A percentile compares a stretch with the other conserved stretches of the same genome.
Conservation (phyloP, 495 filamentous ascomycete genomes). For the Rhizodiscina lignyota region DNA sequence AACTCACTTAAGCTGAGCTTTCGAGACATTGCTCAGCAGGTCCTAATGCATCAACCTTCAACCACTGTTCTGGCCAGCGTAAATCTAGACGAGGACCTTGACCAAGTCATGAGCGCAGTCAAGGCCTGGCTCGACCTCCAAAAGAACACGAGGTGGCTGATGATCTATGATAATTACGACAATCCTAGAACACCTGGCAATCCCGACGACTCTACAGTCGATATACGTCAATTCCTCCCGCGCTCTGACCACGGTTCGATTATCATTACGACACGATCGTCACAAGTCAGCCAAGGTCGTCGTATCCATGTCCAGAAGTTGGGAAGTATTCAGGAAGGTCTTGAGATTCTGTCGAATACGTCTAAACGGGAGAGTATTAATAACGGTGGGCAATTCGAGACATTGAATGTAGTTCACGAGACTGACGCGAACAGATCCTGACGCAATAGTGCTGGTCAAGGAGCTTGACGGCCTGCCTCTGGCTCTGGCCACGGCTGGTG, state of each 20-base stretch:
- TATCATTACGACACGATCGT: slow-evolving; percentile 25
- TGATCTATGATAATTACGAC: slow-evolving; percentile 20
- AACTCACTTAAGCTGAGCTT: slow-evolving; percentile 9
- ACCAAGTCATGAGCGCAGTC: slow-evolving; percentile 16
- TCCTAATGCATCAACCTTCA: slow-evolving; percentile 4
- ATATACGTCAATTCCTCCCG: slow-evolving; percentile 22
- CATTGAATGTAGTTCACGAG: not conserved
- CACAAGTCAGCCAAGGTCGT: slow-evolving; percentile 1
- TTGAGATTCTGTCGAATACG: slow-evolving; percentile 7
- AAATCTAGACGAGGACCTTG: slow-evolving; percentile 2
- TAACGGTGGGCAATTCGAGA: not conserved
- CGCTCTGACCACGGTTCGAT: slow-evolving; percentile 21
- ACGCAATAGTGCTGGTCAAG: slow-evolving; percentile 4
- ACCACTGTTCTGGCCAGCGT: slow-evolving; percentile 1
- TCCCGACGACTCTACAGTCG: slow-evolving; percentile 10
- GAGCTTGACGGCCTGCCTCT: slow-evolving; percentile 12
- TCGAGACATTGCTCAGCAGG: slow-evolving; percentile 5
- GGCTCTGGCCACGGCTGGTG: slow-evolving; percentile 12
- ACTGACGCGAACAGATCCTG: slow-evolving; percentile 4
- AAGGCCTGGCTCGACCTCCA: slow-evolving; percentile 19
- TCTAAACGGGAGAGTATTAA: slow-evolving; percentile 4
- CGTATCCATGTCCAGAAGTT: slow-evolving; percentile 1
- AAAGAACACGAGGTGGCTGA: slow-evolving; percentile 17
- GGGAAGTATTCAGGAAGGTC: slow-evolving; percentile 5
- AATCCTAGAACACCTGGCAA: slow-evolving; percentile 1